phyloP scores from a whole-genome alignment of 192 early-diverging fungal species.

The Umbelopsis sp. region DNA sequence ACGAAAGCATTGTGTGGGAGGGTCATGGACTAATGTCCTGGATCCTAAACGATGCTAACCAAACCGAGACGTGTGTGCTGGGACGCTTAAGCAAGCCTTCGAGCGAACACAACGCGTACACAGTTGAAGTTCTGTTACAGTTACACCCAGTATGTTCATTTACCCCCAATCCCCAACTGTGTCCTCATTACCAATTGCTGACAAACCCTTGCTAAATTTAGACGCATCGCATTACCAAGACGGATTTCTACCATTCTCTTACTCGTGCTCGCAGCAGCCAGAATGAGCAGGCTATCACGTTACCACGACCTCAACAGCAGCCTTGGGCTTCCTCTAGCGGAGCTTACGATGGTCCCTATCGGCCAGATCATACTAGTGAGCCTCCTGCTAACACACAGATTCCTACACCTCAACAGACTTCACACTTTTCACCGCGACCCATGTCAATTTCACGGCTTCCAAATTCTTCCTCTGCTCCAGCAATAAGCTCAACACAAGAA shows the following conservation, averaged over 20 bases:
- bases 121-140: slow-evolving; percentile 32
- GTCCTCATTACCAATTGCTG: slow-evolving; percentile 12
- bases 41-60: slow-evolving; percentile 23
- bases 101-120: slow-evolving; percentile 8
- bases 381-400: too few relatives aligned
- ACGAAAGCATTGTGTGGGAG: slow-evolving; percentile 19
- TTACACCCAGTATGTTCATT: slow-evolving; percentile 31
- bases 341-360: neutral
- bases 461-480: neutral
- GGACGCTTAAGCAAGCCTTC: slow-evolving; percentile 23
- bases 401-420: neutral
- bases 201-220: slow-evolving; percentile 13
- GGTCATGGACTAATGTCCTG: slow-evolving; percentile 34
- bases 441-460: neutral
- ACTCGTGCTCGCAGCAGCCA: slow-evolving; percentile 18
- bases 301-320: neutral
- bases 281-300: slow-evolving; percentile 13
- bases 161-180: slow-evolving; percentile 6
- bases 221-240: slow-evolving; percentile 22
- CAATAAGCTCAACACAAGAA: slow-evolving; percentile 4
- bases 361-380: too few relatives aligned
- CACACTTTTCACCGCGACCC: slow-evolving; percentile 12
- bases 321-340: neutral
- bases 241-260: slow-evolving; percentile 8
- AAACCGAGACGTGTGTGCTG: slow-evolving; percentile 10